Conservation (phyloP, 345 rosid species). For the Pugionium cornutum region DNA sequence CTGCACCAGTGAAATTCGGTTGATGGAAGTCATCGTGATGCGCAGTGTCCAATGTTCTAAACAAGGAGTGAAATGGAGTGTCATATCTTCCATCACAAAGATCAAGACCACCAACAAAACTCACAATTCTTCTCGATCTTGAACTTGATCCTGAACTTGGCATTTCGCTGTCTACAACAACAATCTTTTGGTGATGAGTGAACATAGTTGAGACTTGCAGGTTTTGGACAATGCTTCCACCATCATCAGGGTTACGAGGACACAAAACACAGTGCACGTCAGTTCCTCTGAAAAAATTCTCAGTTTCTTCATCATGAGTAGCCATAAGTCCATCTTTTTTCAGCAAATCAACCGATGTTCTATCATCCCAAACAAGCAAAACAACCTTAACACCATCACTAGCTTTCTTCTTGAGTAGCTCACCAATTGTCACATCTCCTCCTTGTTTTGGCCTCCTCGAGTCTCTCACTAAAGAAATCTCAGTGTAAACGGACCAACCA, state of each 20-base stretch:
- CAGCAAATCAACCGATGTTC: slow-evolving; percentile 87
- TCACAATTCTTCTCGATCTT: slow-evolving; percentile 74
- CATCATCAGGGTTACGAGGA: slow-evolving; percentile 96
- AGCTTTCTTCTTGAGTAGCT: slow-evolving; percentile 85
- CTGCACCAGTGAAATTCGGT: slow-evolving; percentile 76
- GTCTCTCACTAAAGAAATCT: slow-evolving; percentile 80
- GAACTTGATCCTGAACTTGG: slow-evolving; percentile 55
- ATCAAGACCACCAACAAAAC: slow-evolving; percentile 96
- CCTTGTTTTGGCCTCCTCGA: slow-evolving; percentile 94
- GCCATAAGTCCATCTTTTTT: slow-evolving; percentile 95
- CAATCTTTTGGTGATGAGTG: slow-evolving; percentile 98
- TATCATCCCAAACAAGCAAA: slow-evolving; percentile 97
- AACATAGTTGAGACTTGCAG: slow-evolving; percentile 90
- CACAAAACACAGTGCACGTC: slow-evolving; percentile 89
- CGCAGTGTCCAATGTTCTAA: slow-evolving; percentile 89
- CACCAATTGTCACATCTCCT: slow-evolving; percentile 79
- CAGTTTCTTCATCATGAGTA: slow-evolving; percentile 97
- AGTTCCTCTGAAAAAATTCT: slow-evolving; percentile 55
- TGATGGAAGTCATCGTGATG: slow-evolving; percentile 99
- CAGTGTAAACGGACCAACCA: slow-evolving; percentile 98
- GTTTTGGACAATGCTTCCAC: slow-evolving; percentile 91
- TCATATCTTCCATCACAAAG: slow-evolving; percentile 98
- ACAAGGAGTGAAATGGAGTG: slow-evolving; percentile 87
- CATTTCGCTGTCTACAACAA: slow-evolving; percentile 79
- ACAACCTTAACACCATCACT: slow-evolving; percentile 90